phyloP scores from a whole-genome alignment of 495 filamentous ascomycete species.

The Trichoderma virens region DNA sequence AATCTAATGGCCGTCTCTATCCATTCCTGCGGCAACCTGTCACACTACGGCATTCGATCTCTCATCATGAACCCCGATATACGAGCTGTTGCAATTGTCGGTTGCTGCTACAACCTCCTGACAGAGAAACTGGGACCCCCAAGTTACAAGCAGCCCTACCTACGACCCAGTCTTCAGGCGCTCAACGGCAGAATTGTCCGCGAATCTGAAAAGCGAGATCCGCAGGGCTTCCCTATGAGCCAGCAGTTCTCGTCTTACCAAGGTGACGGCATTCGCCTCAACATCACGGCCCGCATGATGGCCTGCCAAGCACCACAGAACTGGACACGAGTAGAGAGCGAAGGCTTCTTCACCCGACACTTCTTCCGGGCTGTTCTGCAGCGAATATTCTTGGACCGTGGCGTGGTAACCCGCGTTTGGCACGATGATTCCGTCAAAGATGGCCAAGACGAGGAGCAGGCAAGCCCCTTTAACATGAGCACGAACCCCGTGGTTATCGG shows the following conservation, averaged over 20 bases:
- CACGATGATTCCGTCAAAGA: constrained; percentile 21
- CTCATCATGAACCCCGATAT: constrained; percentile 75
- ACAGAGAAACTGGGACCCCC: constrained; percentile 84
- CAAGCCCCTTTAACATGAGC: constrained; percentile 42
- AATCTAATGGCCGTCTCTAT: constrained; percentile 84
- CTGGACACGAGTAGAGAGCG: constrained; percentile 75
- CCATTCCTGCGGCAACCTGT: constrained; percentile 92
- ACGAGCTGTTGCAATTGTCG: constrained; percentile 83
- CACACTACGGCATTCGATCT: constrained; percentile 89
- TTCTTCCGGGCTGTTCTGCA: constrained; percentile 90
- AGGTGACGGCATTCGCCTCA: constrained; percentile 64
- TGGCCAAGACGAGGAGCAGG: constrained; percentile 28
- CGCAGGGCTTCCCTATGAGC: constrained; percentile 91
- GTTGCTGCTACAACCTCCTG: constrained; percentile 95
- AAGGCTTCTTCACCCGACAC: constrained; percentile 84
- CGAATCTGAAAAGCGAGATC: constrained; percentile 59
- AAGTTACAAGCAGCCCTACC: constrained; percentile 66
- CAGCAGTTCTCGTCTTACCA: constrained; percentile 56
- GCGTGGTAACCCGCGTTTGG: constrained; percentile 56
- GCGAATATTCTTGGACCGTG: constrained; percentile 76
- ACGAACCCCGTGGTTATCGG: constrained; percentile 79
- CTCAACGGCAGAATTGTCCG: constrained; percentile 39
- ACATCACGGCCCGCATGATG: constrained; percentile 97
- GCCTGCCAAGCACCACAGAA: constrained; percentile 90
- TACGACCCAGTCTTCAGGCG: constrained; percentile 55